These are phyloP conservation scores for Colletotrichum sp. DNA, from an alignment of 2,329 filamentous ascomycete species.

Conservation along the genomic window DNA sequence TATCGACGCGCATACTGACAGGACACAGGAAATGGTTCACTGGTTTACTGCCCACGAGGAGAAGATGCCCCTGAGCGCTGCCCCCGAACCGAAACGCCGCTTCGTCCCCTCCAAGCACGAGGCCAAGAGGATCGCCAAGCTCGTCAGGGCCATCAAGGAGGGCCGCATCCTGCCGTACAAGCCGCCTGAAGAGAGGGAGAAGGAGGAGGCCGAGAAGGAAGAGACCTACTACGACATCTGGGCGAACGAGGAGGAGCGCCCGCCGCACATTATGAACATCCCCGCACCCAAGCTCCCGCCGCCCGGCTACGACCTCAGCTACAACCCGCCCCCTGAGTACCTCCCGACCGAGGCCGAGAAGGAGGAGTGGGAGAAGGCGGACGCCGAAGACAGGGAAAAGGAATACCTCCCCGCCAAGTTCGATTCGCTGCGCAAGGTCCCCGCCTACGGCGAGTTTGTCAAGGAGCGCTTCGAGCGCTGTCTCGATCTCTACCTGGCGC, in stretches of 20 bases:
- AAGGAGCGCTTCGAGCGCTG: conserved; percentile 97
- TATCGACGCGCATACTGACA: conserved; percentile 25
- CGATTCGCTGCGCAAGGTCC: conserved; percentile 86
- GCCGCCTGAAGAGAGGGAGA: conserved; percentile 69
- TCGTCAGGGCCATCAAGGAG: conserved; percentile 93
- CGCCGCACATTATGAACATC: conserved; percentile 91
- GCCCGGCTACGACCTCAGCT: conserved; percentile 93
- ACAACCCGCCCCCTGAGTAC: conserved; percentile 95
- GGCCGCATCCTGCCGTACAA: conserved; percentile 92
- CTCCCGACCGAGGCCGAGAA: conserved; percentile 85
- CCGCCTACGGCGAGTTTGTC: conserved; percentile 85
- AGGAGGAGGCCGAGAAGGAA: conserved; percentile 75
- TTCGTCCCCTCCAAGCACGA: conserved; percentile 98
- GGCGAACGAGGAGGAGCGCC: conserved; percentile 86
- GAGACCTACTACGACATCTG: conserved; percentile 86
- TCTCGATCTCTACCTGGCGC: conserved; percentile 93
- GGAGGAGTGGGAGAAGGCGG: conserved; percentile 81
- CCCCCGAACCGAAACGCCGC: conserved; percentile 93
- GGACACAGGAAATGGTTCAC: conserved; percentile 75
- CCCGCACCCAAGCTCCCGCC: conserved; percentile 92
- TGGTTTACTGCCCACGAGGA: conserved; percentile 93
- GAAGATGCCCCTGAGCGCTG: conserved; percentile 92
- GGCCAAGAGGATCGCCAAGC: conserved; percentile 94
- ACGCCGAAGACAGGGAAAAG: conserved; percentile 89
- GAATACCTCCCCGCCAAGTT: conserved; percentile 86